Conservation (phyloP, 306 rosid genomes). For the Vachellia collinsii region DNA sequence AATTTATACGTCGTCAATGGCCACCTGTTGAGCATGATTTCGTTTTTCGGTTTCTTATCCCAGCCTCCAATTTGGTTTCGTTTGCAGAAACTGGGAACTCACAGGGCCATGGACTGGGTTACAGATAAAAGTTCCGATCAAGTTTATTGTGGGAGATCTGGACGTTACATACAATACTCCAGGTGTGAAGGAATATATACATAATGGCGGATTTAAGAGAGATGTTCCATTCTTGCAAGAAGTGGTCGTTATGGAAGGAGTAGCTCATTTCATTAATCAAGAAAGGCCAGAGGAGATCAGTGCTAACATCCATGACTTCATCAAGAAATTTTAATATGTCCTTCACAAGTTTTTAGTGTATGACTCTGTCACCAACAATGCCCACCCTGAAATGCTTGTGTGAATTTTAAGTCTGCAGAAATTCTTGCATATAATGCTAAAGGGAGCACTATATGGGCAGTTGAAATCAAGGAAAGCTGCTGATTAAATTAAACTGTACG, state of each 20-base stretch:
- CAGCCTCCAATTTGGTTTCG: slow-evolving; percentile 14
- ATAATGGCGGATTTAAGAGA: slow-evolving; percentile 58
- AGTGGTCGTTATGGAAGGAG: slow-evolving; percentile 64
- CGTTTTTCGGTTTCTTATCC: not conserved
- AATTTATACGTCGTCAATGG: too few relatives aligned
- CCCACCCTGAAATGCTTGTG: not conserved
- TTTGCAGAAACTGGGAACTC: slow-evolving; percentile 80
- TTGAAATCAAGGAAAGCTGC: too few relatives aligned
- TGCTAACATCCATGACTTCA: slow-evolving; percentile 59
- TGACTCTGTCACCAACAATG: too few relatives aligned
- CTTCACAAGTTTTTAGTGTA: not conserved
- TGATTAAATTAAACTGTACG: too few relatives aligned
- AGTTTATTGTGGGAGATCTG: slow-evolving; percentile 71
- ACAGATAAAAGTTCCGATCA: slow-evolving; percentile 67
- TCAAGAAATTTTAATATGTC: slow-evolving; percentile 55
- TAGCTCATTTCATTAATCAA: slow-evolving; percentile 64
- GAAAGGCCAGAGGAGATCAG: slow-evolving; percentile 67
- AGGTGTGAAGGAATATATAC: slow-evolving; percentile 59
- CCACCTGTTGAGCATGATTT: not conserved
- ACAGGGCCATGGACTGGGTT: slow-evolving; percentile 68
- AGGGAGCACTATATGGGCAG: too few relatives aligned
- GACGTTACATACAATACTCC: slow-evolving; percentile 63
- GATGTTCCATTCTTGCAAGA: slow-evolving; percentile 66
- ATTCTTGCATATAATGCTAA: not conserved
- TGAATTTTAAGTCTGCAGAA: slow-evolving; percentile 15